Conservation (phyloP, 1,284 basidiomycete species). For the Vanrija humicola region DNA sequence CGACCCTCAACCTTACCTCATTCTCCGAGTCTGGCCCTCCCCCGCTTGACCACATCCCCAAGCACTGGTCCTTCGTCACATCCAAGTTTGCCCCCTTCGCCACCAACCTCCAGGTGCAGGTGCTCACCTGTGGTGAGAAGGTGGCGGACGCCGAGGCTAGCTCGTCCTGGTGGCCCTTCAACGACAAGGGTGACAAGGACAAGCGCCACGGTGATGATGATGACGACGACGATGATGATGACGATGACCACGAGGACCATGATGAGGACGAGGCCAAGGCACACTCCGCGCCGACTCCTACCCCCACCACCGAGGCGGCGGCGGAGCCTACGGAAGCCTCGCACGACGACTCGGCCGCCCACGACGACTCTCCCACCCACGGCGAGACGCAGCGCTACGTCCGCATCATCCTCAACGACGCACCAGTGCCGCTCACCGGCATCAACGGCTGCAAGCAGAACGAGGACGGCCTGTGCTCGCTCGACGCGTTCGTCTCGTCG, state of each 20-base stretch:
- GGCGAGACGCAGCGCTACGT: slow-evolving; percentile 46
- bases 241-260: background rate
- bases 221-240: background rate
- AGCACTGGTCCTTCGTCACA: slow-evolving; percentile 50
- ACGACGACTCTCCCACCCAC: slow-evolving; percentile 26
- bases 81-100: slow-evolving; percentile 55
- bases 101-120: slow-evolving; percentile 59
- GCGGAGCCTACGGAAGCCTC: background rate
- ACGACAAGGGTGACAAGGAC: slow-evolving; percentile 2
- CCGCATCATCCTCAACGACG: slow-evolving; percentile 56
- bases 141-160: background rate
- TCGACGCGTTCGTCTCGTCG: slow-evolving; percentile 55
- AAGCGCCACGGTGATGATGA: background rate
- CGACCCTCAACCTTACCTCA: slow-evolving; percentile 62
- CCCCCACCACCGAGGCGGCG: background rate
- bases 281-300: background rate
- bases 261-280: no score
- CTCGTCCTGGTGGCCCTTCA: slow-evolving; percentile 10
- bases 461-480: slow-evolving; percentile 58
- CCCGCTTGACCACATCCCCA: slow-evolving; percentile 66
- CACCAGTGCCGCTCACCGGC: slow-evolving; percentile 61
- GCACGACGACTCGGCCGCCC: slow-evolving; percentile 5
- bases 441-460: slow-evolving; percentile 56
- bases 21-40: slow-evolving; percentile 66
- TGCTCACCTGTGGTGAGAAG: slow-evolving; percentile 53